Evolutionary conservation across 768 basidiomycete genomes (phyloP), one percentile per base, ranked within the genome.

Genomic region (Suillus plorans): DNA sequence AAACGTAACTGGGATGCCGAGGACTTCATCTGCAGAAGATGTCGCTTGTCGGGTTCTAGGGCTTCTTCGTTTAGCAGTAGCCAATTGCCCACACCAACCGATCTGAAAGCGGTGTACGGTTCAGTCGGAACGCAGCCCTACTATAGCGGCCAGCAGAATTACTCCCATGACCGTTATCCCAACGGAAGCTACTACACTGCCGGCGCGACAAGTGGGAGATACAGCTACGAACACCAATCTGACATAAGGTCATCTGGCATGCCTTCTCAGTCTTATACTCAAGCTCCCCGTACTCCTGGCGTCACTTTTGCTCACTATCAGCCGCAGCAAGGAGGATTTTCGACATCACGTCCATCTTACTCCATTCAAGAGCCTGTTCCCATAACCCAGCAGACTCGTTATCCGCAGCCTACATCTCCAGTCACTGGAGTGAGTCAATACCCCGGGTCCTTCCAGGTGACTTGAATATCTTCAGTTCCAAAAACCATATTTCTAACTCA

Each of bases 1-100:
- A 84, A 80, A 68, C 86, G 94, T 22, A 87, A 95, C 69, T 97
- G 95, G 95, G 86, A 92, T 60, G 72, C 79, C n/a, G 92, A 91
- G 62, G 91, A 95, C 49, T 97, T 97, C 72, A 74, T 87, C 65
- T 95, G 93, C 74, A 79, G 78, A 55, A 79, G 79, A 41, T 94
- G 92, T 74, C 83, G 70, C 53, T 52, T 65, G 25, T 62, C 61
- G 57, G 63, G 60, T 25, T 63, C 66, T 22, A 69, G 60, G 62
- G 58, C 41, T 31, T 63, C 64, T 18, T 66, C 69, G 9, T 31
- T 66, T 39, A 63, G 49, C 42, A 55, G 58, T 31, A 31, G 41
- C 18, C 58, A 59, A 18, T 59, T 59, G 39, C 58, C 58, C 3
- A 59, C 58, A 20, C 41, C 66, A 50, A 25, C 67, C 10, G 34